Base-by-base conservation (phyloP, 768 basidiomycete species). In the Tylopilus rubrobrunneus region DNA sequence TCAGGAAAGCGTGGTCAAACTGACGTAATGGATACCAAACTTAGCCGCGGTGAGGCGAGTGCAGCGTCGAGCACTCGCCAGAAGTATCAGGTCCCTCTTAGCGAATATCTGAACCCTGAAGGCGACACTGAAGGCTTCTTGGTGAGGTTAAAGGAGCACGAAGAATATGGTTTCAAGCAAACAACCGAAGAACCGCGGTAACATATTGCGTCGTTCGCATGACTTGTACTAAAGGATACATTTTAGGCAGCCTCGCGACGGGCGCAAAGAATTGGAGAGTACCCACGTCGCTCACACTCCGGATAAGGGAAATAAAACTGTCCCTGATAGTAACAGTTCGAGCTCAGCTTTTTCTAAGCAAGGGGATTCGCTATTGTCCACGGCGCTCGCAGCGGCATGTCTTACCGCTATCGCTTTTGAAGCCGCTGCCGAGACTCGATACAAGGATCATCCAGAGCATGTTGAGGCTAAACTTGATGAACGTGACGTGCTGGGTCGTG, bases 51-150 rank as follows among this genome's bases (percentile, higher is more conserved):
- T 39, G 55, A 50, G 17, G 36, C 25, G 8, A 27, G 33, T 23
- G 39, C 19, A 17, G 17, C n/a, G 6, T 27, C 55, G 27, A 43
- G 17, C 12, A 2, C 41, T 4, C 31, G 19, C 17, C 52, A 14
- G 7, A 50, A 49, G 41, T 66, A 66, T 45, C 51, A 50, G 40
- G 64, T 65, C 0, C 64, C 64, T 53, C 48, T 58, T 14, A 60
- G 49, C 55, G 34, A 45, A 28, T 55, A 60, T 23, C 27, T 66
- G 45, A 28, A 29, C 27, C n/a, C 43, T 1, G 33, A 51, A 8
- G 27, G 11, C 12, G 29, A 51, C 8, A n/a, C 3, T 10, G 28
- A 44, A 7, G 23, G 12, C 23, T 36, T 43, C 8, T 10, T 23
- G 31, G 52, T 45, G 19, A 48, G n/a, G 28, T 37, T 40, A 9